phyloP scores from a whole-genome alignment of 345 rosid species.

The Citropsis articulata region DNA sequence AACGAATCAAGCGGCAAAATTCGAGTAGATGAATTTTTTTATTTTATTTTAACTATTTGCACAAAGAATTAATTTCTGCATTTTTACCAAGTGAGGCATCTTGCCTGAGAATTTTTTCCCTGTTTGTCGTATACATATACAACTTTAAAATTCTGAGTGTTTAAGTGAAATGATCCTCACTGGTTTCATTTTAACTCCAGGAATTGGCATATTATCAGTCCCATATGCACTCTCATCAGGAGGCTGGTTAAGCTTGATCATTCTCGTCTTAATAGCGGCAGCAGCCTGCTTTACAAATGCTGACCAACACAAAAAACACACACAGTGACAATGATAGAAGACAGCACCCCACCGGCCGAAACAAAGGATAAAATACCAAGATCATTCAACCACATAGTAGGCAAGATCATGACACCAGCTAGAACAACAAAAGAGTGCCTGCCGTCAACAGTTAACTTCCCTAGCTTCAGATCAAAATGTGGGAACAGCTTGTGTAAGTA shows the following conservation, averaged over 20 bases:
- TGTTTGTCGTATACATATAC: too few relatives aligned
- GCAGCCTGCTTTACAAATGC: too few relatives aligned
- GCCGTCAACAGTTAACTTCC: slow-evolving; percentile 27
- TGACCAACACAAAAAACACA: slow-evolving; percentile 42
- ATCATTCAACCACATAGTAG: slow-evolving; percentile 40
- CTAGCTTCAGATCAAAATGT: slow-evolving; percentile 21
- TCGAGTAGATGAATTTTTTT: too few relatives aligned
- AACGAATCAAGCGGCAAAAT: too few relatives aligned
- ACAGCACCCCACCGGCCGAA: slow-evolving; percentile 45
- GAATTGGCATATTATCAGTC: slow-evolving; percentile 42
- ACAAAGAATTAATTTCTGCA: too few relatives aligned
- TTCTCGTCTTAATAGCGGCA: slow-evolving; percentile 32
- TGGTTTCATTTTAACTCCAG: background rate
- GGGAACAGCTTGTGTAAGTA: slow-evolving; percentile 43
- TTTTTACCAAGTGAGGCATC: too few relatives aligned
- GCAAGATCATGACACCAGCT: slow-evolving; percentile 31
- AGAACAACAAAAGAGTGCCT: slow-evolving; percentile 33
- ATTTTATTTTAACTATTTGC: too few relatives aligned
- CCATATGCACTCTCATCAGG: slow-evolving; percentile 48
- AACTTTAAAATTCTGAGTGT: background rate
- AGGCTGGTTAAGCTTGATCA: slow-evolving; percentile 50
- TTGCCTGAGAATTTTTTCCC: too few relatives aligned
- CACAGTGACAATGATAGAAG: slow-evolving; percentile 30
- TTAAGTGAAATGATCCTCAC: too few relatives aligned
- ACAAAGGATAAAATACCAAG: slow-evolving; percentile 40